Evolutionary conservation across 1,284 basidiomycete genomes (phyloP).

Genomic region (Cutaneotrichosporon daszewskae): DNA sequence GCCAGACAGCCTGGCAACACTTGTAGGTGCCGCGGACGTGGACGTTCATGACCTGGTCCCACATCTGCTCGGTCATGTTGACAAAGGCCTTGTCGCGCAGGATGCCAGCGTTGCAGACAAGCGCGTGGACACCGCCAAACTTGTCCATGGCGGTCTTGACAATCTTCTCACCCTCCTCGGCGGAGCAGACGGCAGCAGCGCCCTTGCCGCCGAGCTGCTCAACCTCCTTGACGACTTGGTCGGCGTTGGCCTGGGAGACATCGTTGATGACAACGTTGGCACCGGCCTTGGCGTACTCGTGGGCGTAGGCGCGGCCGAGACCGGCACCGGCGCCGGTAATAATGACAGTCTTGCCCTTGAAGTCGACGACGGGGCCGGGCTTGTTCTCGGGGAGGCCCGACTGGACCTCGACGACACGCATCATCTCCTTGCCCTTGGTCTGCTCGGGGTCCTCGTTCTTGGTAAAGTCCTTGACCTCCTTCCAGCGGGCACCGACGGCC

Average conservation of each 20-base stretch:
- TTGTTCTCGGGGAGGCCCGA: slow-evolving; percentile 12
- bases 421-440: slow-evolving; percentile 64
- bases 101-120: slow-evolving; percentile 93
- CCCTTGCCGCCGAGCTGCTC: slow-evolving; percentile 85
- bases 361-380: slow-evolving; percentile 59
- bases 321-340: slow-evolving; percentile 92
- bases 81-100: slow-evolving; percentile 86
- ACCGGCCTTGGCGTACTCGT: slow-evolving; percentile 83
- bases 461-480: slow-evolving; percentile 74
- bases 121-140: slow-evolving; percentile 82
- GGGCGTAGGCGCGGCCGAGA: slow-evolving; percentile 84
- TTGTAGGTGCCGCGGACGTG: slow-evolving; percentile 67
- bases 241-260: slow-evolving; percentile 77
- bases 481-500: slow-evolving; percentile 80
- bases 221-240: slow-evolving; percentile 80
- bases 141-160: slow-evolving; percentile 81
- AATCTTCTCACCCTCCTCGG: slow-evolving; percentile 78
- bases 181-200: slow-evolving; percentile 73
- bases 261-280: slow-evolving; percentile 98
- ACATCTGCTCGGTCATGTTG: slow-evolving; percentile 84
- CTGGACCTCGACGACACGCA: slow-evolving; percentile 22
- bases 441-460: slow-evolving; percentile 60
- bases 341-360: slow-evolving; percentile 85
- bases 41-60: slow-evolving; percentile 86
- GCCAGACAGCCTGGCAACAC: slow-evolving; percentile 94